Evolutionary conservation across 2,329 filamentous ascomycete genomes (phyloP), one percentile per base, ranked within the genome.

Genomic region (Didymella lethalis): DNA sequence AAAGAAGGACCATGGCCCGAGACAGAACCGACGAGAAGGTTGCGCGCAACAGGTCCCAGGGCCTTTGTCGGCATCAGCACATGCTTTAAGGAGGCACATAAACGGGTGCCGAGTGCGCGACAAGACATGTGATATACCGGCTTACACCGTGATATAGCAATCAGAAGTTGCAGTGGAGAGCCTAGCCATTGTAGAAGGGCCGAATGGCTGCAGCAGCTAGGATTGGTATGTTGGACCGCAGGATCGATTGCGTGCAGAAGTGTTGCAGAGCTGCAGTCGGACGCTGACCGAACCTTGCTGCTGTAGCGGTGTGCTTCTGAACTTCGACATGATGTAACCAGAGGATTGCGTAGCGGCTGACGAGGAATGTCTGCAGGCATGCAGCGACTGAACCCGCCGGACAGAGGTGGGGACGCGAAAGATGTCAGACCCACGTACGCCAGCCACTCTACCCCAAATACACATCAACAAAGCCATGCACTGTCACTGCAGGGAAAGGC

Each of bases 391-490:
- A 47, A 29, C 50, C 57, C 66, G 59, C 66, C 62, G 62, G 63
- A 64, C 64, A 45, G 32, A 59, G 57, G 53, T 59, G 59, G 57
- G 61, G 63, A 64, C 32, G 61, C 58, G 56, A 59, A 40, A 61
- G 10, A 31, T 48, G 53, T 47, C 48, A 57, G 57, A 56, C 47
- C 32, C 41, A 48, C 48, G 52, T 40, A 54, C 61, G 49, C 62
- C 58, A 64, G 62, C 60, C 58, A 57, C 52, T 56, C 62, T 61
- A 67, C 65, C 59, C 64, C 65, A 66, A 48, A 51, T 59, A 58
- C 58, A 60, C 64, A 63, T 67, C 64, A 49, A 56, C 55, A 60
- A 57, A 48, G 48, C 59, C 57, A 64, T 64, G 62, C 54, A 53
- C 57, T 38, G 31, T 28, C 52, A 51, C 49, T 45, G 62, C 56